These are phyloP conservation scores for Pseudonitzschia multiseries DNA, from an alignment of 108 stramenopile genomes.

Conservation along the genomic window DNA sequence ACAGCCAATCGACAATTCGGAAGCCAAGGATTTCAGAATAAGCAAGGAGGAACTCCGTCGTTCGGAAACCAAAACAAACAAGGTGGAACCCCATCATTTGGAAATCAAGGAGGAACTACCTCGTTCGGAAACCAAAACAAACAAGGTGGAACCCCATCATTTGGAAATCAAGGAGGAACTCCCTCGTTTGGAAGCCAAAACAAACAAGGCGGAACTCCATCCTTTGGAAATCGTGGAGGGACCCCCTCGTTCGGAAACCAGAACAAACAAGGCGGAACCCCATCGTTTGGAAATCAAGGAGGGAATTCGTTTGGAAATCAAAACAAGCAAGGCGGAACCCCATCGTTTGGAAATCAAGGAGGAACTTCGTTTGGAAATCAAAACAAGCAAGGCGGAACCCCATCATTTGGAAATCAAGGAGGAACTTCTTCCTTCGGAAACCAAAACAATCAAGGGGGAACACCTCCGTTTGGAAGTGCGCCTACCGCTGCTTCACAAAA, in stretches of 20 bases:
- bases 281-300: slow-evolving; percentile 5
- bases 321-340: not conserved
- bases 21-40: not conserved
- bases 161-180: slow-evolving; percentile 14
- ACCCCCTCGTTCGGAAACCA: not conserved
- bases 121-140: not conserved
- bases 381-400: slow-evolving; percentile 1
- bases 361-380: slow-evolving; percentile 3
- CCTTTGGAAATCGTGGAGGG: not conserved
- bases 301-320: not conserved
- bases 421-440: not conserved
- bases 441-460: not conserved
- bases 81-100: slow-evolving; percentile 13
- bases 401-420: slow-evolving; percentile 10
- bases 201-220: slow-evolving; percentile 7
- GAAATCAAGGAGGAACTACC: not conserved
- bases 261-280: not conserved
- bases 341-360: slow-evolving; percentile 3
- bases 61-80: slow-evolving; percentile 19
- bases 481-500: not conserved
- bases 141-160: slow-evolving; percentile 11
- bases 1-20: not conserved
- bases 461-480: slow-evolving; percentile 5
- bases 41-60: slow-evolving; percentile 8
- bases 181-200: not conserved